phyloP scores from a whole-genome alignment of 2,329 filamentous ascomycete genomes.

The Lasiodiplodia theobromae region DNA sequence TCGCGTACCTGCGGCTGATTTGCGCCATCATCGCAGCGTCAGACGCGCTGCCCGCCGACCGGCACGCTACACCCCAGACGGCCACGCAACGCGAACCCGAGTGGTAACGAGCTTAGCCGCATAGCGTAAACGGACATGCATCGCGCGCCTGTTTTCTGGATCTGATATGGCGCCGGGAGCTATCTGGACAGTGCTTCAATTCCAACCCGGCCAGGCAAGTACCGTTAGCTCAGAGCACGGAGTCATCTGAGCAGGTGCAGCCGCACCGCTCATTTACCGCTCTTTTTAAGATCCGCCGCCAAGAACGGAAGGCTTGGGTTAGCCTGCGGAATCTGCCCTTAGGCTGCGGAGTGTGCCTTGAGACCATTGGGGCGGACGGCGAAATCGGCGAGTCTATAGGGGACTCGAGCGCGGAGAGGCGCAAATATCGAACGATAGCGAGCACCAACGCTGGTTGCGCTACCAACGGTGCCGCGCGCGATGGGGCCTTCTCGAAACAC shows the following conservation, averaged over 20 bases:
- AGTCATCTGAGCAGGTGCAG: constrained; percentile 18
- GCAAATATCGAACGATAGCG: neutral
- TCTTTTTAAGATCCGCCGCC: constrained; percentile 25
- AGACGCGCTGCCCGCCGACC: constrained; percentile 3
- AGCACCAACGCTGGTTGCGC: neutral
- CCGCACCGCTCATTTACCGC: constrained; percentile 23
- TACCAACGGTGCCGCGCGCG: constrained; percentile 13
- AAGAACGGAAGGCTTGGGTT: constrained; percentile 22
- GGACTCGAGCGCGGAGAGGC: constrained; percentile 5
- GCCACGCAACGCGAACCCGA: constrained; percentile 15
- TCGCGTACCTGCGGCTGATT: constrained; percentile 28
- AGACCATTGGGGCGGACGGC: neutral
- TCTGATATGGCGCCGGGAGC: constrained; percentile 12
- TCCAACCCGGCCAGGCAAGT: constrained; percentile 22
- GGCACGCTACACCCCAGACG: constrained; percentile 9
- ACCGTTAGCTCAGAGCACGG: constrained; percentile 7
- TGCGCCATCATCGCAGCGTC: constrained; percentile 22
- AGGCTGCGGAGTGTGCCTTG: constrained; percentile 17
- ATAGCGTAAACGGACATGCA: constrained; percentile 20
- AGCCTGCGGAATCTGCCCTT: constrained; percentile 18
- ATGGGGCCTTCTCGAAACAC: constrained; percentile 25
- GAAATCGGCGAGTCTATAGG: constrained; percentile 5
- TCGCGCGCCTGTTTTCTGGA: neutral
- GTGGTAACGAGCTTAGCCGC: constrained; percentile 7
- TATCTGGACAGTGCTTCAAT: neutral